These are phyloP conservation scores for Cicer arietinum DNA, from an alignment of 306 rosid species.

Conservation along the genomic window DNA sequence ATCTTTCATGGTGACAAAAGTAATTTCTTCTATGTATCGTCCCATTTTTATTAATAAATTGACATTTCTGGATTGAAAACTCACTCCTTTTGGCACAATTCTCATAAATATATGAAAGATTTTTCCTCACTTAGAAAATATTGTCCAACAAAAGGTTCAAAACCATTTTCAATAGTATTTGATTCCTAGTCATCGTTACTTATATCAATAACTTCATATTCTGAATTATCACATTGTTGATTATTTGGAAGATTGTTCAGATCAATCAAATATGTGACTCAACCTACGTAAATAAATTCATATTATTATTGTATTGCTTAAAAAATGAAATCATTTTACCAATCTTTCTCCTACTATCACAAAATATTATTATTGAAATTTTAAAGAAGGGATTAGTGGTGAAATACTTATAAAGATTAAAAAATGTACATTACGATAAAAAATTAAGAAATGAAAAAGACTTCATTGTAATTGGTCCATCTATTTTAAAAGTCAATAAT, in stretches of 20 bases:
- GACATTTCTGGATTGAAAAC: background rate
- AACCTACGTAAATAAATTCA: background rate
- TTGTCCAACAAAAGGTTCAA: too few species aligned
- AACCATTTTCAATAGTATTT: background rate
- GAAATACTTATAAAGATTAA: too few species aligned
- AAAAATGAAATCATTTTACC: too few species aligned
- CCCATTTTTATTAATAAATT: background rate
- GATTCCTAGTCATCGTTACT: background rate
- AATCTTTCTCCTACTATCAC: too few species aligned
- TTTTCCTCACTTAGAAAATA: too few species aligned
- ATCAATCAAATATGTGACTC: background rate
- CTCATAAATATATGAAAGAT: background rate
- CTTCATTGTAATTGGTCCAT: too few species aligned
- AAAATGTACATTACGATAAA: too few species aligned
- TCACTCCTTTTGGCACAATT: background rate
- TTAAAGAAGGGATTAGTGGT: too few species aligned
- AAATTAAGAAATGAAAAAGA: too few species aligned
- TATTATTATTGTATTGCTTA: too few species aligned
- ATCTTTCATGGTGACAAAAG: background rate
- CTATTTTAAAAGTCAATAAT: too few species aligned
- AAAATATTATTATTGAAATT: too few species aligned
- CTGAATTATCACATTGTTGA: background rate
- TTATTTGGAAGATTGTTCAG: background rate
- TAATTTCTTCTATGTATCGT: background rate
- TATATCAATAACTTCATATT: background rate